Percentiles rank a stretch among this genome's conserved stretches.
Evolutionary conservation across 2,329 filamentous ascomycete species (phyloP).

Genomic region (Ampelomyces quisqualis): DNA sequence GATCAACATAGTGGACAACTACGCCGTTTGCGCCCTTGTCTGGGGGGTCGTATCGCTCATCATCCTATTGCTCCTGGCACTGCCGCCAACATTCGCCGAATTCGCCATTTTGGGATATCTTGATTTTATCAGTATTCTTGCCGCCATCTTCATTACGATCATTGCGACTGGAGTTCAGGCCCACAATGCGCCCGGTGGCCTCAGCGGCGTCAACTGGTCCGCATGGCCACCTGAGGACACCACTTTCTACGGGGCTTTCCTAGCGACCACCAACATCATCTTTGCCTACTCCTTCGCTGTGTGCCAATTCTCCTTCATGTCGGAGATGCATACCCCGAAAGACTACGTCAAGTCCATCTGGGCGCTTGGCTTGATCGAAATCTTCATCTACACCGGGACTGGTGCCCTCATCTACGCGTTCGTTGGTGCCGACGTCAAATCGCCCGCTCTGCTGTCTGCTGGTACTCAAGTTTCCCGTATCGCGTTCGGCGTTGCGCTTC

Average conservation of each 20-base stretch:
- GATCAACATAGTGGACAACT: slow-evolving; percentile 64
- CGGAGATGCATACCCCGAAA: slow-evolving; percentile 63
- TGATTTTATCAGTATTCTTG: slow-evolving; percentile 65
- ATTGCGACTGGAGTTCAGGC: slow-evolving; percentile 59
- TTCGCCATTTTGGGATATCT: slow-evolving; percentile 58
- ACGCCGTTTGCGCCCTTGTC: slow-evolving; percentile 61
- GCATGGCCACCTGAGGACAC: slow-evolving; percentile 35
- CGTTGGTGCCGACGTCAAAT: slow-evolving; percentile 60
- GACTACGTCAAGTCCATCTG: slow-evolving; percentile 59
- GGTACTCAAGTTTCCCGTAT: slow-evolving; percentile 61
- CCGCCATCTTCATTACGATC: slow-evolving; percentile 68
- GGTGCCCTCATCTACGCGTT: slow-evolving; percentile 70
- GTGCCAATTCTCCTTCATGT: slow-evolving; percentile 69
- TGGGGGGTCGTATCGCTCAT: slow-evolving; percentile 63
- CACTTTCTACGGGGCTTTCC: slow-evolving; percentile 67
- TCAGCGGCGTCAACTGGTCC: slow-evolving; percentile 31
- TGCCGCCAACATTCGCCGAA: slow-evolving; percentile 65
- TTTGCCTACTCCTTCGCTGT: slow-evolving; percentile 56
- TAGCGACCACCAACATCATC: slow-evolving; percentile 37
- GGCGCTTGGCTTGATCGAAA: slow-evolving; percentile 61
- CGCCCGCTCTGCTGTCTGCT: slow-evolving; percentile 67
- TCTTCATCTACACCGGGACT: slow-evolving; percentile 65
- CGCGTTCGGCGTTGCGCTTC: slow-evolving; percentile 70
- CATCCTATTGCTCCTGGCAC: slow-evolving; percentile 60
- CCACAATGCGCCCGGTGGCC: slow-evolving; percentile 34